Evolutionary conservation across 2,329 filamentous ascomycete genomes (phyloP).

Genomic region (Botryosphaeria dothidea): DNA sequence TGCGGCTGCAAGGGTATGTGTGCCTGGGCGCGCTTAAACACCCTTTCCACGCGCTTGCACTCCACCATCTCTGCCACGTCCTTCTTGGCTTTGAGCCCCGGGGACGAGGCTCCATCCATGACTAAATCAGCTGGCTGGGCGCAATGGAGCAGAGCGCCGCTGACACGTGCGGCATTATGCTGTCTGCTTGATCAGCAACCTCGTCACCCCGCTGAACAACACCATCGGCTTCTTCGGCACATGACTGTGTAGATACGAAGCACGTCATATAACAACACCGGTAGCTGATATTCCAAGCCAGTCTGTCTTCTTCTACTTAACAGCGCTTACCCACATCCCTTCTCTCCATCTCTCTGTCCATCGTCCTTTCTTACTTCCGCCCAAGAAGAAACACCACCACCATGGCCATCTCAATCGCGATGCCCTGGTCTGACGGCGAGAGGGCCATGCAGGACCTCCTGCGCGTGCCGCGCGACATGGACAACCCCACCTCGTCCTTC

Average conservation of each 20-base stretch:
- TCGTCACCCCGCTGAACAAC: background rate
- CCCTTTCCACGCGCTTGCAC: no score
- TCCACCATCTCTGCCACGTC: no score
- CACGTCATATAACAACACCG: background rate
- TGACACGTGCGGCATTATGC: background rate
- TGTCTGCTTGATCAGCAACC: background rate
- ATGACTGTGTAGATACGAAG: background rate
- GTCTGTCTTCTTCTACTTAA: background rate
- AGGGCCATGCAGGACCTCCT: conserved; percentile 64
- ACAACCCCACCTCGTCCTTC: conserved; percentile 68
- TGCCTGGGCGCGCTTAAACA: background rate
- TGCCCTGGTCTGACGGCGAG: conserved; percentile 68
- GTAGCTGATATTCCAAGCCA: background rate
- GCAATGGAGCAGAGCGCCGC: background rate
- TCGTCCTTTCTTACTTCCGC: background rate
- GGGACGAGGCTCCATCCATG: background rate
- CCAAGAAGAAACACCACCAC: background rate
- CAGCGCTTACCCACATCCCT: background rate
- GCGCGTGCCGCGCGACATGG: conserved; percentile 51
- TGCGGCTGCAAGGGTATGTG: background rate
- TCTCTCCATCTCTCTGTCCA: background rate
- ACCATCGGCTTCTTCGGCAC: background rate
- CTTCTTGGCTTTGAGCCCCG: no score
- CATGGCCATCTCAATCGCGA: conserved; percentile 48
- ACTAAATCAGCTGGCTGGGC: background rate